Base-by-base conservation (phyloP, 176 grass and related monocot species). In the Triticum timopheevii region DNA sequence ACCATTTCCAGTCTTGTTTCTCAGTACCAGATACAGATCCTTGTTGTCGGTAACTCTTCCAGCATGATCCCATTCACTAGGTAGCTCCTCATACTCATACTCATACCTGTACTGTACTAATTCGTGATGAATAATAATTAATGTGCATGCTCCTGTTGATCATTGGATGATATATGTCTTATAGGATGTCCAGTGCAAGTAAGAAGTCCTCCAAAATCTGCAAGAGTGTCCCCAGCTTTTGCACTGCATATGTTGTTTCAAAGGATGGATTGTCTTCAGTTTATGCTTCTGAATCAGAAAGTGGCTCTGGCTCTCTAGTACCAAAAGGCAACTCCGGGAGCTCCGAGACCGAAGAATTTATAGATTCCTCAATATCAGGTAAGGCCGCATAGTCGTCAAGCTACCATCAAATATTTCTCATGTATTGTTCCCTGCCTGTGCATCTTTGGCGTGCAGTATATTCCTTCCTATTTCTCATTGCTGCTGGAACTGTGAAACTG, bases 151-250 rank as follows among this genome's bases (percentile, higher is more conserved):
- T 10, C 25, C 45, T 49, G 70, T 45, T 76, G 61, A 85, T 23
- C 36, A 85, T 50, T 27, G 54, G 36, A 45, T n/a, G 17, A 50
- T n/a, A n/a, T 42, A 35, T 33, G 23, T 47, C 79, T 25, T 86
- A 35, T 23, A 90, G 89, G 84, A 87, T n/a, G 50, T 75, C 72
- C 39, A 87, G 62, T 23, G 59, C 54, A 13, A 70, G 16, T 30
- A 87, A 71, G 31, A 65, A 71, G 34, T 84, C 89, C 61, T 45
- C 84, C 65, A 90, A 58, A 87, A 90, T 90, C 28, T 77, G 80
- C 75, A 71, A 79, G 63, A 71, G 74, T 78, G 62, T 64, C 49
- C 80, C 89, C 72, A 83, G 66, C 80, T 87, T 90, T 77, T 90
- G 89, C 78, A 80, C 80, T 38, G 24, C 56, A 15, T 90, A 80